Evolutionary conservation across 2,329 filamentous ascomycete species (phyloP), one percentile per base, ranked within the genome.

Genomic region (Colletotrichum acutatum): DNA sequence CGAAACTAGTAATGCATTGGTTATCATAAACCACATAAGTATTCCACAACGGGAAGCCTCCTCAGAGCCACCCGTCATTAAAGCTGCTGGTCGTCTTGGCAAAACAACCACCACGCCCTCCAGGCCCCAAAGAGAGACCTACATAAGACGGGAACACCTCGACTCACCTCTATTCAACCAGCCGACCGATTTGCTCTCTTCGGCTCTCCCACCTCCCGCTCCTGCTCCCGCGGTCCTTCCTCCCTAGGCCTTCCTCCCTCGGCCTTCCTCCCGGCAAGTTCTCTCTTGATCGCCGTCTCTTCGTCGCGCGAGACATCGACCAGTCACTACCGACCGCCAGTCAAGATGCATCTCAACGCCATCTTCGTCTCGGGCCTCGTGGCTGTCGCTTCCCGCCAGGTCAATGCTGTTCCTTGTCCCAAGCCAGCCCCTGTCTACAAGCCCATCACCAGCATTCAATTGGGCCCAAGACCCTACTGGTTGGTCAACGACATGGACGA

Each of bases 381-480:
- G 26, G 74, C 69, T 61, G 74, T 62, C 52, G 66, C 72, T 14
- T 63, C 67, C 16, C 68, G 52, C n/a, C 74, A 73, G 24, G 72
- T 54, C 32, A 65, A 34, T 32, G 74, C 74, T 46, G 56, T 61
- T 22, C 66, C 74, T 11, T 66, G 30, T 69, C 64, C 60, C 46
- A 74, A 67, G 67, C 64, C 68, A 16, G 22, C 28, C 19, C 66
- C 66, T 61, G 62, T 72, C 26, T 75, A 78, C 74, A 77, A 80
- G 74, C 81, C 83, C 49, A 81, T 87, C 76, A 84, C 80, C 74
- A 83, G 83, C 74, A 86, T 92, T 72, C 87, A 91, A 64, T 83
- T 92, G 4, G 91, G 90, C 7, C 89, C 90, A 2, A 87, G 91
- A 11, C 91, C 91, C 0, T 91, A 90, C 81, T 93, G 88, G 80